phyloP scores from a whole-genome alignment of 1,284 basidiomycete species.

The Austropuccinia psidii region DNA sequence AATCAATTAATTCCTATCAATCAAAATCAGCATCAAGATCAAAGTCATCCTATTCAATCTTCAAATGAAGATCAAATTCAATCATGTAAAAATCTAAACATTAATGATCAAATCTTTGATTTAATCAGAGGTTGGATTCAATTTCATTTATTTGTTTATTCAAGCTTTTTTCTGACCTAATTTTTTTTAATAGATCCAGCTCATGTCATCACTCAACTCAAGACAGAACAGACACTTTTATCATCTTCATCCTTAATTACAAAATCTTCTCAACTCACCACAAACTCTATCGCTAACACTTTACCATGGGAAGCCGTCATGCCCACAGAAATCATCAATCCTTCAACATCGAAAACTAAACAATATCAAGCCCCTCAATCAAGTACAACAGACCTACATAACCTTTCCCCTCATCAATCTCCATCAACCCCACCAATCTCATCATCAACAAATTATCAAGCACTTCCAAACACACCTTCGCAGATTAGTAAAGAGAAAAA shows the following conservation, averaged over 20 bases:
- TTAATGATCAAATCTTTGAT: neutral
- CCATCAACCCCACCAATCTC: neutral
- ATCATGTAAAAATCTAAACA: neutral
- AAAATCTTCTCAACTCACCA: neutral
- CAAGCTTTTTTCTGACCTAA: neutral
- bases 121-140: neutral
- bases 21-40: no score
- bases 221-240: neutral
- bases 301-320: slow-evolving; percentile 27
- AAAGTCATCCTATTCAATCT: neutral
- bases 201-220: neutral
- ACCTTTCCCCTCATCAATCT: neutral
- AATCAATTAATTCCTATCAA: neutral
- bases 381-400: neutral
- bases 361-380: neutral
- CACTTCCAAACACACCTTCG: neutral
- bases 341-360: neutral
- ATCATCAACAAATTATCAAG: neutral
- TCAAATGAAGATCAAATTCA: neutral
- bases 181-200: slow-evolving; percentile 8
- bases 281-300: neutral
- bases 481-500: neutral
- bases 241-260: neutral
- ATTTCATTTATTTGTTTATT: neutral
- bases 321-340: neutral